These are phyloP conservation scores for Tylopilus orsonianus DNA, from an alignment of 1,284 basidiomycete genomes.

Conservation along the genomic window DNA sequence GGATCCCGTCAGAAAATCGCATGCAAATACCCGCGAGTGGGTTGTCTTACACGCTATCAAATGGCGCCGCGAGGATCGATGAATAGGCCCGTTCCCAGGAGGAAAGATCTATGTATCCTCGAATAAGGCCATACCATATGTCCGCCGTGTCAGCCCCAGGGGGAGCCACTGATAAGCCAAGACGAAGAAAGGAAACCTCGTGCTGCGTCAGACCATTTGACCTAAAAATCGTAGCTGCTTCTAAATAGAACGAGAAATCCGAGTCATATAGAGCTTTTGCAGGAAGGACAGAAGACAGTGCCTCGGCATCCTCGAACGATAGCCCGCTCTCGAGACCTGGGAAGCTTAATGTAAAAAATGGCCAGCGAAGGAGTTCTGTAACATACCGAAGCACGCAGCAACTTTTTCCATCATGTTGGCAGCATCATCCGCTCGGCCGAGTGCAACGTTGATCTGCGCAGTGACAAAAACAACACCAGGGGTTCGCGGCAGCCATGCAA, in stretches of 20 bases:
- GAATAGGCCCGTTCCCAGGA: conserved; percentile 87
- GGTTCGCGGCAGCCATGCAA: conserved; percentile 75
- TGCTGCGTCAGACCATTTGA: conserved; percentile 53
- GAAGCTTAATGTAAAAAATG: conserved; percentile 13
- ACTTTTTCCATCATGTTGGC: conserved; percentile 69
- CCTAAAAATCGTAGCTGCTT: conserved; percentile 75
- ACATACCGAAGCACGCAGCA: conserved; percentile 73
- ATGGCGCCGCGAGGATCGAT: conserved; percentile 70
- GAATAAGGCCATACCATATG: conserved; percentile 80
- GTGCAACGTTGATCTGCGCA: conserved; percentile 65
- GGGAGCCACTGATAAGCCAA: conserved; percentile 72
- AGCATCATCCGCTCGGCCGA: conserved; percentile 77
- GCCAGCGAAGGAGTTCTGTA: neutral
- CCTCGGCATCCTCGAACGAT: conserved; percentile 60
- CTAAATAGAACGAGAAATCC: conserved; percentile 74
- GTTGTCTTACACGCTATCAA: conserved; percentile 69
- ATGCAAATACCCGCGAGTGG: conserved; percentile 7
- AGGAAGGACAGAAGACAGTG: conserved; percentile 64
- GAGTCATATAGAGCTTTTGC: conserved; percentile 54
- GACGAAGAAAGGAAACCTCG: conserved; percentile 72
- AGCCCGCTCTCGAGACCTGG: conserved; percentile 55
- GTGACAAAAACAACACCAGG: conserved; percentile 75
- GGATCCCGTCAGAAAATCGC: conserved; percentile 14
- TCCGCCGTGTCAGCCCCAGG: conserved; percentile 53
- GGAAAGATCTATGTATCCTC: conserved; percentile 70